Base-by-base conservation (phyloP, 208 protist species). In the Phytomonas sp. region DNA sequence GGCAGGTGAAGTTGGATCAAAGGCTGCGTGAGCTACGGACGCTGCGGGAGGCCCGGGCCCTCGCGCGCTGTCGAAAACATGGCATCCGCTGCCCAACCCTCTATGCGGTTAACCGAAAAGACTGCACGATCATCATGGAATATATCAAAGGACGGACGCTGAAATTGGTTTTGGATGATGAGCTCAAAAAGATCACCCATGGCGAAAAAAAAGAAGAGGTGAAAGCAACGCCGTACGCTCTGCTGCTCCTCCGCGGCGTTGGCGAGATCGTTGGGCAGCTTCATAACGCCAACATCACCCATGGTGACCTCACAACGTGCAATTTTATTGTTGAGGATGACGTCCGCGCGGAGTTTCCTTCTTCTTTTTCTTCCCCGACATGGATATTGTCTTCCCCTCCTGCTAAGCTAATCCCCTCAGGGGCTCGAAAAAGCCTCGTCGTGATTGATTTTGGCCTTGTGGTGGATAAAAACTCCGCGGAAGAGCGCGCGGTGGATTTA, bases 401-500 rank as follows among this genome's bases (percentile, higher is more conserved):
- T 7, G 40, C n/a, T 33, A 36, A 49, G 32, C 32, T 11, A 16
- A 33, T 12, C 31, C 16, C 29, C 26, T 12, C 36, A 29, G 70
- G 67, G 66, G 67, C 33, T 67, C 69, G 65, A n/a, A 60, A 74
- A 26, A 74, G 72, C 36, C 69, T 97, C 29, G 83, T 96, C 11
- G 81, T 99, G 16, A 96, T 99, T 42, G 98, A 99, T 78, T 99
- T 99, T 84, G 98, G 98, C 7, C 83, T 99, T 2, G 90, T 93
- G 33, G 95, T 80, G 65, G 75, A 93, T 19, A 95, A 96, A 63
- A 86, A 69, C 30, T 83, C 77, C 31, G 69, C 75, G 0, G 98
- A 99, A 82, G 98, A 99, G 73, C 95, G 96, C 32, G 98, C 98
- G 0, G 98, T 99, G 0, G 98, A 99, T 76, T 79, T 99, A 4